Evolutionary conservation across 129 eudicot species (phyloP), one percentile per base, ranked within the genome.

Genomic region (Flaveria trinervia): DNA sequence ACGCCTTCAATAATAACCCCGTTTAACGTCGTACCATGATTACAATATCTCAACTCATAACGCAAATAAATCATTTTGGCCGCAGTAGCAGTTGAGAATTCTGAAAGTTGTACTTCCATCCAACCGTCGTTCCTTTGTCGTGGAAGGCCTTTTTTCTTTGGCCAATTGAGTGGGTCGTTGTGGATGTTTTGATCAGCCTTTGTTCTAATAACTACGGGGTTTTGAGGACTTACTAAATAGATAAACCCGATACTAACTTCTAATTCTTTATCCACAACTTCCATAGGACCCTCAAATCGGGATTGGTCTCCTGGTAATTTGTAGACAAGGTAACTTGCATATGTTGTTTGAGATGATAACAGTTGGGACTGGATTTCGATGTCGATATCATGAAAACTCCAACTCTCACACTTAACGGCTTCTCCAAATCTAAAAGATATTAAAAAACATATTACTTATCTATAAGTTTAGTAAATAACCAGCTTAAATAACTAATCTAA

Each of bases 161-260:
- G 67, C 17, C 57, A 67, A 79, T 33, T 72, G 43, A 79, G 30
- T 67, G 72, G 54, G 77, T 20, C 22, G 22, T 68, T 85, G 49
- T 9, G 26, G n/a, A 36, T 60, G 66, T 60, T 23, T 23, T 25
- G 13, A 60, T 60, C n/a, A 2, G 8, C n/a, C 66, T 60, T 60
- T 23, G 39, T 7, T 60, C 66, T 23, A 60, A 60, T 60, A 60
- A 60, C 66, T 30, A 30, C 36, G 0, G 66, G 66, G 16, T 33
- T 60, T 11, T 60, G n/a, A 10, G 66, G 66, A 17, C 39, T 60
- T 22, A 60, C 65, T 50, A 71, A 51, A 51, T 14, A 26, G n/a
- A 71, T 51, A 71, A 26, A 26, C 36, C 62, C 75, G 8, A 50
- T 6, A 0, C 0, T 28, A 4, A 15, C n/a, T 22, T 2, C 6